Percentiles rank a stretch among this genome's conserved stretches.
Evolutionary conservation across 192 early-diverging fungal genomes (phyloP).

Genomic region (Mortierella antarctica): DNA sequence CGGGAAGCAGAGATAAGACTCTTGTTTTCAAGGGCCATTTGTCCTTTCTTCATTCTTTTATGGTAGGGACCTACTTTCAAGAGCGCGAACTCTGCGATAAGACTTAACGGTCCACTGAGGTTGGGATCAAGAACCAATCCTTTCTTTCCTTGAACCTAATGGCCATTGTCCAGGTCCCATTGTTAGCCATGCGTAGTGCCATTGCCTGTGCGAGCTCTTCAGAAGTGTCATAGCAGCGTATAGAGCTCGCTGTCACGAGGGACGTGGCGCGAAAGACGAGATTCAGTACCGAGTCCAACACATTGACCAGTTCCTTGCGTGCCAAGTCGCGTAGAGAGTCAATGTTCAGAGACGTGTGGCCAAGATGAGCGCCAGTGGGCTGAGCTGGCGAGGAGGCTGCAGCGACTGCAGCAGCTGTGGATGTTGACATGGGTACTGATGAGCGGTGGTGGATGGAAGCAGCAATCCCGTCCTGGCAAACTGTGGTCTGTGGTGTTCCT

Average conservation of each 20-base stretch:
- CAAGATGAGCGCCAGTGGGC: slow-evolving; percentile 58
- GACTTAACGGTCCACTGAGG: slow-evolving; percentile 84
- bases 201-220: neutral
- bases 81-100: slow-evolving; percentile 88
- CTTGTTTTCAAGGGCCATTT: neutral
- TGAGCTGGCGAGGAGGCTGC: slow-evolving; percentile 47
- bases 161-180: neutral
- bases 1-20: neutral
- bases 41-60: neutral
- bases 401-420: slow-evolving; percentile 46
- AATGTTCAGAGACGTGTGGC: slow-evolving; percentile 64
- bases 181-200: slow-evolving; percentile 5
- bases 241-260: too few relatives aligned
- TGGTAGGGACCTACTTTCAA: slow-evolving; percentile 69
- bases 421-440: slow-evolving; percentile 29
- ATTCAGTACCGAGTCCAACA: slow-evolving; percentile 77
- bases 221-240: neutral
- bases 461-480: too few relatives aligned
- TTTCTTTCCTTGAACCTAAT: slow-evolving; percentile 88
- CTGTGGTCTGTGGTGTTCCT: too few relatives aligned
- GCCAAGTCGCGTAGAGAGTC: slow-evolving; percentile 69
- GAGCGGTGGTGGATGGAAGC: neutral
- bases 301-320: slow-evolving; percentile 70
- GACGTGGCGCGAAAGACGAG: too few relatives aligned
- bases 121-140: slow-evolving; percentile 89